A percentile compares a stretch with the other conserved stretches of the same genome.
These are phyloP conservation scores for Geosmithia flava DNA, from an alignment of 2,329 filamentous ascomycete genomes.

Conservation along the genomic window DNA sequence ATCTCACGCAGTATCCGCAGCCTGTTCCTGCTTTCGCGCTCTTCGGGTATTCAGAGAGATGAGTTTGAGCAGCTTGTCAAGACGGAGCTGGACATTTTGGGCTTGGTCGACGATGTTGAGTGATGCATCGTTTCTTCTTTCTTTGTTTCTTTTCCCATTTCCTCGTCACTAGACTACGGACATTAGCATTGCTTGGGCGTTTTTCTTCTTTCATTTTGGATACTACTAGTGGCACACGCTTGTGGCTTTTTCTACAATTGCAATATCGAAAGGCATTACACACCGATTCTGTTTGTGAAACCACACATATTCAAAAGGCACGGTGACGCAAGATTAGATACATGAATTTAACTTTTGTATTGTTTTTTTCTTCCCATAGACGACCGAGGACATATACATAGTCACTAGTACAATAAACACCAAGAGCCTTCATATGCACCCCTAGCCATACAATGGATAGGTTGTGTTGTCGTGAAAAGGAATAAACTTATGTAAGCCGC, in stretches of 20 bases:
- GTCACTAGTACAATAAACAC: too few relatives aligned
- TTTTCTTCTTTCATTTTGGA: constrained; percentile 2
- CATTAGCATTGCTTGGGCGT: neutral
- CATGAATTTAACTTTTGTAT: too few relatives aligned
- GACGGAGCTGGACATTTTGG: constrained; percentile 59
- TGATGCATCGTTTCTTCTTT: constrained; percentile 8
- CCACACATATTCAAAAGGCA: too few relatives aligned
- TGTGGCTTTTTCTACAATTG: neutral
- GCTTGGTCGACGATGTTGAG: constrained; percentile 50
- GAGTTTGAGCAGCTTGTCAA: constrained; percentile 65
- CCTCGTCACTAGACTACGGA: neutral
- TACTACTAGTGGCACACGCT: neutral
- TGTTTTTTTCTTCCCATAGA: too few relatives aligned
- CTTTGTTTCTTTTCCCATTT: constrained; percentile 4
- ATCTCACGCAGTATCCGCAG: constrained; percentile 68
- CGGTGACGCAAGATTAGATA: too few relatives aligned
- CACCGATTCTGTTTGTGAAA: too few relatives aligned
- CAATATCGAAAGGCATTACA: too few relatives aligned
- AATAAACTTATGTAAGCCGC: constrained; percentile 21
- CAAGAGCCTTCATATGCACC: too few relatives aligned
- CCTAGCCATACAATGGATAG: too few relatives aligned
- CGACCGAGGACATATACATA: too few relatives aligned
- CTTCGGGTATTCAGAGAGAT: constrained; percentile 58
- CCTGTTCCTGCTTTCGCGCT: constrained; percentile 56
- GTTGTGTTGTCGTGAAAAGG: neutral